Evolutionary conservation across 2,329 filamentous ascomycete species (phyloP), one percentile per base, ranked within the genome.

Genomic region (Scedosporium minutisporum): DNA sequence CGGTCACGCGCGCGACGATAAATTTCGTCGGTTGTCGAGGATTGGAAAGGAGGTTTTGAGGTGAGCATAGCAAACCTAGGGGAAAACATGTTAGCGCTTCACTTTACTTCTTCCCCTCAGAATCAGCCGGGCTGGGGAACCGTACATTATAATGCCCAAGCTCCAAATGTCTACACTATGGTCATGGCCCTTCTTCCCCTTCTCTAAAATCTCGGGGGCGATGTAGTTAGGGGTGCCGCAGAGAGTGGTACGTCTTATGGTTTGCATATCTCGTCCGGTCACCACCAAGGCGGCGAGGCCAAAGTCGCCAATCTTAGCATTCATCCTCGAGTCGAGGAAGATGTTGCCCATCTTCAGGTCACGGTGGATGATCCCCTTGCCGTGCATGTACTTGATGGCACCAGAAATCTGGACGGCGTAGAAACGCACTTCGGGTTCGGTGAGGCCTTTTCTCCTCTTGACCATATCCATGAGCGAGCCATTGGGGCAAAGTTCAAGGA

Each of bases 131-230:
- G 33, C 9, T 10, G 4, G 33, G 33, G 33, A 16, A 29, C 69
- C 86, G 78, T 78, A 93, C 87, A 96, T 92, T 72, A 99, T 99
- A 67, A 99, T 95, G 21, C 96, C 95, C 71, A 99, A 82, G 55
- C 93, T 96, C 96, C 96, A 99, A 63, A 99, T 90, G 72, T 99
- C 95, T 3, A 99, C 95, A 80, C 96, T 96, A 72, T 97, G 93
- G 67, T 96, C 95, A 72, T 99, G 95, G 0, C 95, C 95, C 69
- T 93, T 91, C 71, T 91, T 95, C 41, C 89, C 91, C 79, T 95
- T 96, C 71, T 96, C 91, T 60, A 99, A 77, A 65, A 99, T 96
- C 71, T 99, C 95, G 0, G 95, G 95, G 0, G 95, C 95, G 68
- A 99, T 96, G 73, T 99, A 99, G 74, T 99, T 99, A 1, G 95